Conservation (phyloP, 1,284 basidiomycete genomes). For the Ceratobasidium sp. region DNA sequence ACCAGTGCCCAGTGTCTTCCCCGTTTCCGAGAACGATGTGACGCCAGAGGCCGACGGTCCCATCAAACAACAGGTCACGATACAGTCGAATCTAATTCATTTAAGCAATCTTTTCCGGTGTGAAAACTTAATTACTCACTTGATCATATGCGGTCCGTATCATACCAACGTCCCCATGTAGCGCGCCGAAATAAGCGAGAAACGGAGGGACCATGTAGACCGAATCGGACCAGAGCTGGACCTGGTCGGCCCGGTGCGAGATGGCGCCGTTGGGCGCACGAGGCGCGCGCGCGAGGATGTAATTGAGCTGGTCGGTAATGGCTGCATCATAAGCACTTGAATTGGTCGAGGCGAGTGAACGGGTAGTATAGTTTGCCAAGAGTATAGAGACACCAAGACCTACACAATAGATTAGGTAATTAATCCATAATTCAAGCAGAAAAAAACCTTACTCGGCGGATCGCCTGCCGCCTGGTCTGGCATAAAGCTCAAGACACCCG, state of each 20-base stretch:
- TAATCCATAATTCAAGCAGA: background rate
- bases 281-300: constrained; percentile 75
- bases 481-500: constrained; percentile 52
- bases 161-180: constrained; percentile 75
- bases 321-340: constrained; percentile 71
- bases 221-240: constrained; percentile 79
- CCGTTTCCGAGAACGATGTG: constrained; percentile 72
- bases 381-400: constrained; percentile 66
- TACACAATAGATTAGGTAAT: background rate
- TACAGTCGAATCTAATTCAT: constrained; percentile 60
- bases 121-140: constrained; percentile 81
- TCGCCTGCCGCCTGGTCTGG: constrained; percentile 78
- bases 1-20: constrained; percentile 77
- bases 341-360: constrained; percentile 66
- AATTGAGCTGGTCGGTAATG: constrained; percentile 79
- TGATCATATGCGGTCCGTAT: constrained; percentile 82
- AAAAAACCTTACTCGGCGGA: constrained; percentile 66
- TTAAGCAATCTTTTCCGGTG: background rate
- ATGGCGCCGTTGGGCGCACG: constrained; percentile 81
- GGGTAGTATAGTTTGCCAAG: constrained; percentile 81
- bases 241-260: constrained; percentile 75
- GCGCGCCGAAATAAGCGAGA: constrained; percentile 87
- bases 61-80: constrained; percentile 61
- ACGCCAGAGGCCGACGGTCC: constrained; percentile 69
- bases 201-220: constrained; percentile 95